Conservation (phyloP, 2,329 filamentous ascomycete genomes). For the Colletotrichum viniferum region DNA sequence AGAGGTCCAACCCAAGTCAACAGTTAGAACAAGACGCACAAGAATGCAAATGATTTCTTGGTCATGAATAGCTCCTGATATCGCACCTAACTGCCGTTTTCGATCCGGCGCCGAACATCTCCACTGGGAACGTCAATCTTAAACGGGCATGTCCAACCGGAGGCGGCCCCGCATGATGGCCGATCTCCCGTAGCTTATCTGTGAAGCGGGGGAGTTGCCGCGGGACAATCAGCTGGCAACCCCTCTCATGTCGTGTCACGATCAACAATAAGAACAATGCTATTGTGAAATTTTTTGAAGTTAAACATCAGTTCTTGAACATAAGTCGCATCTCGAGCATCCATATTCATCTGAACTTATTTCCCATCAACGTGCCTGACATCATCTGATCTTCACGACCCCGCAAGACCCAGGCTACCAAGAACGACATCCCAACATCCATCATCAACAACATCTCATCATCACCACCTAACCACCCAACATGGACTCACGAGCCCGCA, state of each 20-base stretch:
- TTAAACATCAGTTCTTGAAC: neutral
- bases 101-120: neutral
- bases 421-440: neutral
- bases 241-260: neutral
- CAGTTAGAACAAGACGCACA: neutral
- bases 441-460: neutral
- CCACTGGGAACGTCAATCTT: neutral
- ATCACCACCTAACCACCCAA: neutral
- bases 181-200: neutral
- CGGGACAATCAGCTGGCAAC: neutral
- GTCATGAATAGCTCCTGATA: neutral
- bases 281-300: no score
- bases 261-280: neutral
- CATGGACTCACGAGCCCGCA: constrained; percentile 11
- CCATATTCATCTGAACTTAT: neutral
- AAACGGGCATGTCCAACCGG: neutral
- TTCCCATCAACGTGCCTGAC: neutral
- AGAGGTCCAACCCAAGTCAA: neutral
- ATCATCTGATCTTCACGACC: neutral
- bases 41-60: neutral
- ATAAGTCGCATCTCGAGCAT: neutral
- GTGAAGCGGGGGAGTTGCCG: neutral
- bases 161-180: neutral
- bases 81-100: neutral
- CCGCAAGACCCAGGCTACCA: neutral